Base-by-base conservation (phyloP, 78 protist species). In the Tieghemostelium lacteum region DNA sequence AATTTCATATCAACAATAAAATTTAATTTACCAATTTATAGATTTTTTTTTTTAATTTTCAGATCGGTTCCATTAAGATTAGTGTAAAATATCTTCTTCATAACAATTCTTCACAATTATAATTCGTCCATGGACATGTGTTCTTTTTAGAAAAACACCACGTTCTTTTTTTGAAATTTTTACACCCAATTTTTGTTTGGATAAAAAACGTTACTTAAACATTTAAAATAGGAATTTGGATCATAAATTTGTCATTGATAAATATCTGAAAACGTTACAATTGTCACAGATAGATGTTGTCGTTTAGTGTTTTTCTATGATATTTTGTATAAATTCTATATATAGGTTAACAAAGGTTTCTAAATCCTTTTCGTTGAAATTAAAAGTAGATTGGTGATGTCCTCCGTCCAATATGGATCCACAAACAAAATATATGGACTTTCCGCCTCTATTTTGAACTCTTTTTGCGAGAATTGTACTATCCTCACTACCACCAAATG, bases 401-500 rank as follows among this genome's bases (percentile, higher is more conserved):
- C 65, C 31, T 1, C 69, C 83, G n/a, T 34, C 24, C 12, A 73
- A 26, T 24, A 57, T 28, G 0, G 70, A 37, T 22, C 83, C 83
- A 4, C 52, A 19, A 17, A 73, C 67, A 36, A 57, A 73, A 20
- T 57, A 73, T 5, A 73, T 57, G 0, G 69, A 33, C 3, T 73
- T 73, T n/a, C 83, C 83, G 14, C 61, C 61, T 0, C 24, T 0
- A 22, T 31, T 71, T 73, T 73, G 83, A 8, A 52, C 42, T 26
- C 67, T 19, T 36, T 42, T 60, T 8, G 40, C 83, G 3, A 73
- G 37, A 16, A 73, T 73, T 1, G 83, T 73, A n/a, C 69, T 29
- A 73, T 73, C 83, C 26, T 73, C 83, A 73, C 69, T 57, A 26
- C 83, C 83, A 5, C 65, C 83, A 39, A 73, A 73, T 57, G 67